Evolutionary conservation across 805 yeast genomes (phyloP), one percentile per base, ranked within the genome.

Genomic region (Myxozyma kluyveri): DNA sequence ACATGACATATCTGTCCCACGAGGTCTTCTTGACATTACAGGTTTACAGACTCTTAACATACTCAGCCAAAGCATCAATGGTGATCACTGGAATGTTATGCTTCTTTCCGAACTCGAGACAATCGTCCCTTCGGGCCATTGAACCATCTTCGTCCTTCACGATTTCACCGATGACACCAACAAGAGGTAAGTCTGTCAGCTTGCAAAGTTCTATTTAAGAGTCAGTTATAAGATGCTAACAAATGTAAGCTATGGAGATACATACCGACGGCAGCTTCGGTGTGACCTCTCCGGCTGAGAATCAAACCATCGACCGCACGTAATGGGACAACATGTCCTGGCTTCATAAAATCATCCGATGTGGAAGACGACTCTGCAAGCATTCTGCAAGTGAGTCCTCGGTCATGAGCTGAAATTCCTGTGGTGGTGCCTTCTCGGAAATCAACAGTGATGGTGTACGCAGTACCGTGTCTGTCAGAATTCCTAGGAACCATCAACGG

Each of bases 251-350:
- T 9, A 17, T 37, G 6, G 9, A 12, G 7, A 26, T 12, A 44
- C 57, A 10, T 22, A 50, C 55, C 54, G 26, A 93, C 95, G 24
- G 88, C 89, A 17, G 99, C 98, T 72, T 93, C 99, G 9, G 99
- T 93, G 68, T 93, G 99, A 14, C 99, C 99, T 52, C 86, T 75
- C 75, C 99, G 85, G 45, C 73, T 72, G 50, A 82, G 73, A 51
- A 93, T 81, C 47, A 95, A 83, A 0, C 96, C 96, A 22, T 86
- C 86, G 19, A 77, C 86, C 2, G 98, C 98, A 62, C 98, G 78
- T 62, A 93, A 76, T 2, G 99, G 99, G 59, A 91, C 80, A 27
- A 93, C 74, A 66, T 93, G 99, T 17, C 99, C 99, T 0, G 99
- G 99, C 63, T 86, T 81, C 66, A 87, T 72, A 66, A 93, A 87